A percentile compares a stretch with the other conserved stretches of the same genome.
Evolutionary conservation across 169 alveolate genomes (phyloP).

Genomic region (Plasmodium coatneyi): DNA sequence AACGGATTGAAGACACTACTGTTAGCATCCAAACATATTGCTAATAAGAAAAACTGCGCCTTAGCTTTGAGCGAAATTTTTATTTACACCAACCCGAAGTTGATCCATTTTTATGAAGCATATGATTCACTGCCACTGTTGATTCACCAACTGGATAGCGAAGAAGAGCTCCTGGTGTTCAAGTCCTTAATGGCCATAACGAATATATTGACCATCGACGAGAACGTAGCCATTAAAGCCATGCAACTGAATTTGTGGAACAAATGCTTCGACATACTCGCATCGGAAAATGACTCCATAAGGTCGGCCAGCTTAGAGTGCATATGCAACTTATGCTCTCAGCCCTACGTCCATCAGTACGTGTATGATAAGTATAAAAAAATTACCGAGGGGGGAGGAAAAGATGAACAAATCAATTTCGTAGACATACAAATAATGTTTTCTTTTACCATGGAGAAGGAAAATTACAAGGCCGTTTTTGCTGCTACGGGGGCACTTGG

Average conservation of each 20-base stretch:
- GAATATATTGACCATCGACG: constrained; percentile 71
- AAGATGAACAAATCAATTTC: constrained; percentile 25
- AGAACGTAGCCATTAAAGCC: constrained; percentile 67
- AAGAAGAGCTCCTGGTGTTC: constrained; percentile 55
- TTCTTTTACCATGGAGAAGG: constrained; percentile 60
- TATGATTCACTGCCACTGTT: constrained; percentile 70
- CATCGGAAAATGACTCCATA: constrained; percentile 56
- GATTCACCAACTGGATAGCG: constrained; percentile 46
- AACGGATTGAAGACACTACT: constrained; percentile 63
- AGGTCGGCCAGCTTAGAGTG: constrained; percentile 69
- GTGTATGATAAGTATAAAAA: constrained; percentile 66
- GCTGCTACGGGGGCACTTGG: constrained; percentile 75
- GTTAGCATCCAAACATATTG: constrained; percentile 53
- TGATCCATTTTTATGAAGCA: constrained; percentile 73
- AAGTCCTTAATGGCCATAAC: constrained; percentile 72
- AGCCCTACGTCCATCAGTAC: constrained; percentile 68
- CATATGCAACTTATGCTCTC: constrained; percentile 71
- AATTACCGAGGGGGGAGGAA: constrained; percentile 10
- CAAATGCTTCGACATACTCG: constrained; percentile 61
- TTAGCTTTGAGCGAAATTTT: constrained; percentile 73
- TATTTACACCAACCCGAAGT: constrained; percentile 62
- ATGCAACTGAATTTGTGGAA: constrained; percentile 64
- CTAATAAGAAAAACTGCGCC: constrained; percentile 54
- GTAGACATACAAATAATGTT: constrained; percentile 69
- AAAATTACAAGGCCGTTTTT: constrained; percentile 48